Conservation (phyloP, 192 early-diverging fungal species). For the Coemansia sp. region DNA sequence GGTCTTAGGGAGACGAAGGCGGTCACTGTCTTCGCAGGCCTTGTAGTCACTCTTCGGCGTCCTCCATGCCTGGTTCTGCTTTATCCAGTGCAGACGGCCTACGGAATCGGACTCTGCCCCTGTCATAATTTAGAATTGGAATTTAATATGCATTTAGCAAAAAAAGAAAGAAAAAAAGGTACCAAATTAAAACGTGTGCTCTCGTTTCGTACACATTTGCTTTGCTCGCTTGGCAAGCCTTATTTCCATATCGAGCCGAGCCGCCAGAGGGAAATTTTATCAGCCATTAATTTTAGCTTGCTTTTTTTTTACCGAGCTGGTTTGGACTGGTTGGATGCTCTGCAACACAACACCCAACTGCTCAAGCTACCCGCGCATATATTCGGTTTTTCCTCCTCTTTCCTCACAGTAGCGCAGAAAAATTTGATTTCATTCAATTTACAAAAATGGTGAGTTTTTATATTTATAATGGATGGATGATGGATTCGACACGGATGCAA, state of each 20-base stretch:
- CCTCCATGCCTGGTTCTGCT: conserved; percentile 38
- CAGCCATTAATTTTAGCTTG: no score
- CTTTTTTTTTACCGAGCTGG: no score
- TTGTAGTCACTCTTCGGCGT: neutral
- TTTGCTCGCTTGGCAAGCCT: no score
- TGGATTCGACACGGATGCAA: conserved; percentile 11
- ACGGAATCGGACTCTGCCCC: conserved; percentile 1
- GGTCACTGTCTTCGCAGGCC: neutral
- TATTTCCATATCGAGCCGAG: no score
- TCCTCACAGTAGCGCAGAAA: conserved; percentile 16
- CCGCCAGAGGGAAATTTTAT: no score
- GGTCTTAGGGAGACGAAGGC: neutral
- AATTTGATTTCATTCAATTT: conserved; percentile 11
- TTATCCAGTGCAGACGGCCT: conserved; percentile 32
- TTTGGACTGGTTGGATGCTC: neutral
- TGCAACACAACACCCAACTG: neutral
- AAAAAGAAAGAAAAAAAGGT: neutral
- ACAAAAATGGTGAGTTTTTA: conserved; percentile 14
- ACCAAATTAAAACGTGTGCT: no score
- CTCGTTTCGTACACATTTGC: no score
- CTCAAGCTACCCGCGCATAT: conserved; percentile 4
- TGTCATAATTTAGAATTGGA: conserved; percentile 1
- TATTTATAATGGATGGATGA: neutral
- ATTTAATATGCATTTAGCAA: neutral
- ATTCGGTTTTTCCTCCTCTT: conserved; percentile 10